Evolutionary conservation across 352 stramenopile species (phyloP).

Genomic region (Plasmopara muralis): DNA sequence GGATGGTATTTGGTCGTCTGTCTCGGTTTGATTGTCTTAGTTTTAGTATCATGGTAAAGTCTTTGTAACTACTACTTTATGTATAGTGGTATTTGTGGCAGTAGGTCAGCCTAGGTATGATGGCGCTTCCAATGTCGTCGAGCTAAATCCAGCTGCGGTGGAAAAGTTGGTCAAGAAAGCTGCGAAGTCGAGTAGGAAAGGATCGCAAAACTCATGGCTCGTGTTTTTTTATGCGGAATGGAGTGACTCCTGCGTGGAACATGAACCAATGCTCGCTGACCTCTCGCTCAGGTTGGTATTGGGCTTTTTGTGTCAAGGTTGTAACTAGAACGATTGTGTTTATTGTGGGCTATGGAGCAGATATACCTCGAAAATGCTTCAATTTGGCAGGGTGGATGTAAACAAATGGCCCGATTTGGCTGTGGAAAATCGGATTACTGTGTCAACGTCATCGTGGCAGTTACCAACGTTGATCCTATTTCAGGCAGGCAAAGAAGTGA

Average conservation of each 20-base stretch:
- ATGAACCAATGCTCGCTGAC: slow-evolving; percentile 65
- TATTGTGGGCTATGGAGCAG: slow-evolving; percentile 11
- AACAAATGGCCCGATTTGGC: slow-evolving; percentile 60
- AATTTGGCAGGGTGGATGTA: slow-evolving; percentile 64
- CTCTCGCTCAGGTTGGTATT: slow-evolving; percentile 46
- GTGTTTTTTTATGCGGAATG: slow-evolving; percentile 71
- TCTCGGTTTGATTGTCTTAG: slow-evolving; percentile 25
- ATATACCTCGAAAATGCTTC: slow-evolving; percentile 41
- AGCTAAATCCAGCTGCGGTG: slow-evolving; percentile 38
- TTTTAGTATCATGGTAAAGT: background rate
- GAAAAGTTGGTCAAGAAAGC: slow-evolving; percentile 42
- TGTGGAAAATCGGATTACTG: slow-evolving; percentile 47
- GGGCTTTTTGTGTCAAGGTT: background rate
- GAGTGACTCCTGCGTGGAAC: slow-evolving; percentile 66
- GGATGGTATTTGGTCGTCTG: slow-evolving; percentile 58
- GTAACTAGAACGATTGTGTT: background rate
- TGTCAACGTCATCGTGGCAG: slow-evolving; percentile 58
- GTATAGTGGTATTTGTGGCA: slow-evolving; percentile 52
- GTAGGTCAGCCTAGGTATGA: slow-evolving; percentile 59
- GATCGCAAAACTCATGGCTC: slow-evolving; percentile 45
- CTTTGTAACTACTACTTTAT: slow-evolving; percentile 3
- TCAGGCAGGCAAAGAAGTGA: slow-evolving; percentile 45
- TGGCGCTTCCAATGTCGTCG: slow-evolving; percentile 45
- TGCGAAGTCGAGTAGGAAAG: slow-evolving; percentile 20
- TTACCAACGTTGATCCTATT: slow-evolving; percentile 74